Evolutionary conservation across 2,329 filamentous ascomycete genomes (phyloP).

Genomic region (Sodiomyces alkalinus): DNA sequence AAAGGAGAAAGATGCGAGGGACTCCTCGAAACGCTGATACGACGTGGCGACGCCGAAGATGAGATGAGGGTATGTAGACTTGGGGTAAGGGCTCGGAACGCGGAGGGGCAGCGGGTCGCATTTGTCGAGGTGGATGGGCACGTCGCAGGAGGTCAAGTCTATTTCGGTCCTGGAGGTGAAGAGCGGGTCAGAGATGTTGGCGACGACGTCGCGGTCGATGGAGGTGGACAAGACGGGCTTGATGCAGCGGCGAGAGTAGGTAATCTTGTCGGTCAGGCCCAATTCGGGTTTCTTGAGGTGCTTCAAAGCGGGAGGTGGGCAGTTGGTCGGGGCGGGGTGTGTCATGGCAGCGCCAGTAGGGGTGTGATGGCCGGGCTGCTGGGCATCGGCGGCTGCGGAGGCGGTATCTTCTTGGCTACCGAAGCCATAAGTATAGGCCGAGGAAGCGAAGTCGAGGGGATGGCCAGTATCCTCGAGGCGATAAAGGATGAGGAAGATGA

Average conservation of each 20-base stretch:
- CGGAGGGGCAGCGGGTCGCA: slow-evolving; percentile 29
- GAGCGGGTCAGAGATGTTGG: slow-evolving; percentile 21
- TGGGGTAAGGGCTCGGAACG: slow-evolving; percentile 28
- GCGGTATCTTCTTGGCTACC: too few species aligned
- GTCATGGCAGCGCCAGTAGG: background rate
- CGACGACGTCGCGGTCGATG: slow-evolving; percentile 20
- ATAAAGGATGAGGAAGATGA: slow-evolving; percentile 1
- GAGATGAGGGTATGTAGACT: slow-evolving; percentile 30
- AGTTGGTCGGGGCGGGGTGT: background rate
- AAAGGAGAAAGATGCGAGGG: slow-evolving; percentile 34
- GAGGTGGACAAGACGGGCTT: slow-evolving; percentile 17
- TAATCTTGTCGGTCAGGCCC: slow-evolving; percentile 22
- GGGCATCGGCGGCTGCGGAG: too few species aligned
- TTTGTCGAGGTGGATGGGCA: slow-evolving; percentile 12
- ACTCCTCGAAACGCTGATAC: slow-evolving; percentile 31
- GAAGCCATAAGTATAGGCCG: too few species aligned
- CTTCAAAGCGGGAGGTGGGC: slow-evolving; percentile 9
- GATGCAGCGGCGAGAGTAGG: slow-evolving; percentile 29
- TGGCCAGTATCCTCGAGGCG: slow-evolving; percentile 1
- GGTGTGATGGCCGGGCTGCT: background rate
- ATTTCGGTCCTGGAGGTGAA: slow-evolving; percentile 15
- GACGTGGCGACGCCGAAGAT: slow-evolving; percentile 43
- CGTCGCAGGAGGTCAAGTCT: slow-evolving; percentile 11
- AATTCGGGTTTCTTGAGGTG: slow-evolving; percentile 14
- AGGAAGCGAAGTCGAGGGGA: too few species aligned